Percentiles rank a stretch among this genome's conserved stretches.
Conservation (phyloP, 2,329 filamentous ascomycete genomes). For the Dactylellina drechsleri region DNA sequence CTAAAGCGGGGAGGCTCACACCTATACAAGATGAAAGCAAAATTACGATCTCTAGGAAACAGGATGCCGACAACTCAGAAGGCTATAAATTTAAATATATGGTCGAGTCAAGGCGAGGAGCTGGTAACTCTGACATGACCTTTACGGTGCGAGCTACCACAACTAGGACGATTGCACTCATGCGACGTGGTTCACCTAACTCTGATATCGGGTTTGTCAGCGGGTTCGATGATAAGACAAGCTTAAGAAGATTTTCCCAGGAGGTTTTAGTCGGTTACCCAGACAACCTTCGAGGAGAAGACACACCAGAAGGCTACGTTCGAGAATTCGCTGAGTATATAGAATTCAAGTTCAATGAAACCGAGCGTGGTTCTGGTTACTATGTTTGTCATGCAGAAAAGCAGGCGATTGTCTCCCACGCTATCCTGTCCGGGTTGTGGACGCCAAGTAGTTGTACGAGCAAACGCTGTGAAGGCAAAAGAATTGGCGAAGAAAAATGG, state of each 20-base stretch:
- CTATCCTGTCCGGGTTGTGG: not conserved
- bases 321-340: not conserved
- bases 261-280: not conserved
- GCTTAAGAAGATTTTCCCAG: not conserved
- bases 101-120: not conserved
- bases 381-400: slow-evolving; percentile 1
- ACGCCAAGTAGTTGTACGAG: no score
- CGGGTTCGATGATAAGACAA: not conserved
- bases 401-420: not conserved
- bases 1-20: not conserved
- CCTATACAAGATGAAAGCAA: not conserved
- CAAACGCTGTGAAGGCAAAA: not conserved
- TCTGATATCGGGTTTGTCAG: not conserved
- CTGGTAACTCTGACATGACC: no score
- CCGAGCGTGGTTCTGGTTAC: not conserved
- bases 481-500: slow-evolving; percentile 1
- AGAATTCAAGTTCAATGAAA: not conserved
- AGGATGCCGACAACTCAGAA: no score
- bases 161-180: not conserved
- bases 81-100: no score
- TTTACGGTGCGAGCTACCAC: no score
- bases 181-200: not conserved
- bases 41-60: not conserved
- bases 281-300: no score
- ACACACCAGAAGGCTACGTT: not conserved